Evolutionary conservation across 768 basidiomycete genomes (phyloP), one percentile per base, ranked within the genome.

Genomic region (Psilocybe sp.): DNA sequence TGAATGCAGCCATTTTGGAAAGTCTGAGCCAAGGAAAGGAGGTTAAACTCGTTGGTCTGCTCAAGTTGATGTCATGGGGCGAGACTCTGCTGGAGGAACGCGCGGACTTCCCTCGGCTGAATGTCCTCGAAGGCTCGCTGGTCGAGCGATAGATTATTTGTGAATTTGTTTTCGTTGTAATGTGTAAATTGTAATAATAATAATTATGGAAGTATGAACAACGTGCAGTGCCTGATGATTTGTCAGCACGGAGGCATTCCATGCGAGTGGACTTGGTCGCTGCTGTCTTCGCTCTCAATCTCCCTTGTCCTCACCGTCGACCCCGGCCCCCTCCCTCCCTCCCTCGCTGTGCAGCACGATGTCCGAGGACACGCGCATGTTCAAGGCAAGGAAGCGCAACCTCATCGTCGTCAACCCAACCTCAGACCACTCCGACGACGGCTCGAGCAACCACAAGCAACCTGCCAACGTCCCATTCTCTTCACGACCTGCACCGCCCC

Each of bases 1-100:
- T 98, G 64, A 99, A 99, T 63, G 88, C 91, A 1, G 95, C 96
- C 31, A 96, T 99, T 48, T 71, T 99, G 63, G 91, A 94, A 61
- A 89, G 87, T 61, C 74, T 93, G 54, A 89, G 92, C 57, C 92
- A 98, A 60, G 92, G 93, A 0, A 89, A 88, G 64, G 91, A 96
- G 64, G 91, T 95, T 49, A 97, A 96, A 69, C 70, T 98, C 44
- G 81, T 87, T 23, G 85, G 84, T 14, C 64, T 98, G 63, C 68
- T 98, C 66, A 84, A 88, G 69, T 73, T 97, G 58, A 73, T 95
- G 58, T 82, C 80, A 40, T 98, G 94, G 93, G 94, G 92, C 0
- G 93, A 96, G 71, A 76, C 73, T 43, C 70, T 87, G 76, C 67
- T 96, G 57, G 79, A 78, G 49, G 89, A 91, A 61, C 79, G 81